A percentile compares a stretch with the other conserved stretches of the same genome.
Conservation (phyloP, 768 basidiomycete species). For the Gloeostereum incarnatum region DNA sequence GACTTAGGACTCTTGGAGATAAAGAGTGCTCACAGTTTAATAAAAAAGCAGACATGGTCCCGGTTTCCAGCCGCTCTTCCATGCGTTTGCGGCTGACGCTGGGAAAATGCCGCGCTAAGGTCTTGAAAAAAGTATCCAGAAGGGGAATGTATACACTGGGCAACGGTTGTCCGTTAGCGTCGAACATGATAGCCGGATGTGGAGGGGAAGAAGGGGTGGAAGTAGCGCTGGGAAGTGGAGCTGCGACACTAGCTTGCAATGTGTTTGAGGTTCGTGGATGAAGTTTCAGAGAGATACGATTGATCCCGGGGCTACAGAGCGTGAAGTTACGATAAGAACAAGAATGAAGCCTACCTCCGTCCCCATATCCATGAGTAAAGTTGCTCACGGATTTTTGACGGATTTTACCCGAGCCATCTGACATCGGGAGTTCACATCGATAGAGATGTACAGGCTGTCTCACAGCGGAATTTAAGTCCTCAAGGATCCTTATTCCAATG, state of each 20-base stretch:
- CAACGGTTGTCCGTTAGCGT: slow-evolving; percentile 5
- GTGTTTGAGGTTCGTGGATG: slow-evolving; percentile 8
- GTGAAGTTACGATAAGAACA: background rate
- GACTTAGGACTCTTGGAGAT: background rate
- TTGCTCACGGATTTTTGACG: too few species aligned
- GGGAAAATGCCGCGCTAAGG: slow-evolving; percentile 7
- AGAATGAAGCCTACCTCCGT: too few species aligned
- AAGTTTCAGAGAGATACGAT: slow-evolving; percentile 8
- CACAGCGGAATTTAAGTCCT: too few species aligned
- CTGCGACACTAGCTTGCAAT: slow-evolving; percentile 1
- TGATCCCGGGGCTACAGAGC: slow-evolving; percentile 8
- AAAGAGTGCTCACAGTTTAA: slow-evolving; percentile 7
- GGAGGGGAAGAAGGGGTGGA: slow-evolving; percentile 1
- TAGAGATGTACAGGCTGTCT: too few species aligned
- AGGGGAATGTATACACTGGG: slow-evolving; percentile 6
- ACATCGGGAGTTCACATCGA: too few species aligned
- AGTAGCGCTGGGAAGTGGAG: slow-evolving; percentile 1
- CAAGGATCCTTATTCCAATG: too few species aligned
- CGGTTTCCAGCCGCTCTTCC: slow-evolving; percentile 8
- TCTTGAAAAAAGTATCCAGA: slow-evolving; percentile 7
- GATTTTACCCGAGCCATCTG: too few species aligned
- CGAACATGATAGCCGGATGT: too few species aligned
- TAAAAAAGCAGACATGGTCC: slow-evolving; percentile 8
- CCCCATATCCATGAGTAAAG: too few species aligned
- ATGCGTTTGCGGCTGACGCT: slow-evolving; percentile 8